phyloP scores from a whole-genome alignment of 2,329 filamentous ascomycete species.

The Penicillium psychrosexuale region DNA sequence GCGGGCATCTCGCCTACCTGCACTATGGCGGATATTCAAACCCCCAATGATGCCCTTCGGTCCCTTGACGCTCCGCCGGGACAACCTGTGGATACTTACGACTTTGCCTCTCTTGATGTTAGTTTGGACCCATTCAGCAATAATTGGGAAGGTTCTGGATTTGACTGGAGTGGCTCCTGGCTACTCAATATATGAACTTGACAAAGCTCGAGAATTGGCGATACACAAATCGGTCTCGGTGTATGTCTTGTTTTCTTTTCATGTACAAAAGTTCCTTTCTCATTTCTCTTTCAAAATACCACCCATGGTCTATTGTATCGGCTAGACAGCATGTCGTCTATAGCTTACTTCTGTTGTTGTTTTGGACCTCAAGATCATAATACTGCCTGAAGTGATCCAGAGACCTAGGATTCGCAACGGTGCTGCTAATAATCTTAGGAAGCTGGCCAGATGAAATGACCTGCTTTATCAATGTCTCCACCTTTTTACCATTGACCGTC shows the following conservation, averaged over 20 bases:
- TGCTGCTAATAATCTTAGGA: conserved; percentile 15
- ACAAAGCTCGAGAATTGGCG: background rate
- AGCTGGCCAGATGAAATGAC: conserved; percentile 14
- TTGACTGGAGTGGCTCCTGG: conserved; percentile 29
- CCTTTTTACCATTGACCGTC: conserved; percentile 19
- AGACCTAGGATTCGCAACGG: conserved; percentile 13
- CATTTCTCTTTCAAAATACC: background rate
- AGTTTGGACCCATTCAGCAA: conserved; percentile 19
- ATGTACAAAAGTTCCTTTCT: background rate
- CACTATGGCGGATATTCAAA: conserved; percentile 21
- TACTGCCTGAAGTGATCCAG: conserved; percentile 15
- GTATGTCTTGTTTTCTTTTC: background rate
- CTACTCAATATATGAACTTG: conserved; percentile 18
- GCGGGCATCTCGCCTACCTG: conserved; percentile 10
- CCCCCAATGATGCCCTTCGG: conserved; percentile 6
- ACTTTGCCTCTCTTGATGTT: conserved; percentile 16
- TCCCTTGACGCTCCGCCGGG: conserved; percentile 11
- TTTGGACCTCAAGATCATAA: conserved; percentile 8
- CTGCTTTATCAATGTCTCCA: conserved; percentile 15
- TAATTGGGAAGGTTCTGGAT: conserved; percentile 26
- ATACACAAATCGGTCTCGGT: background rate
- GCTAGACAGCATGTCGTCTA: background rate
- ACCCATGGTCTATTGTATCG: background rate
- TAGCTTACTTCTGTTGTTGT: conserved; percentile 6
- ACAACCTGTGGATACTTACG: conserved; percentile 11